Conservation (phyloP, 2,329 filamentous ascomycete genomes). For the Emydomyces testavorans region DNA sequence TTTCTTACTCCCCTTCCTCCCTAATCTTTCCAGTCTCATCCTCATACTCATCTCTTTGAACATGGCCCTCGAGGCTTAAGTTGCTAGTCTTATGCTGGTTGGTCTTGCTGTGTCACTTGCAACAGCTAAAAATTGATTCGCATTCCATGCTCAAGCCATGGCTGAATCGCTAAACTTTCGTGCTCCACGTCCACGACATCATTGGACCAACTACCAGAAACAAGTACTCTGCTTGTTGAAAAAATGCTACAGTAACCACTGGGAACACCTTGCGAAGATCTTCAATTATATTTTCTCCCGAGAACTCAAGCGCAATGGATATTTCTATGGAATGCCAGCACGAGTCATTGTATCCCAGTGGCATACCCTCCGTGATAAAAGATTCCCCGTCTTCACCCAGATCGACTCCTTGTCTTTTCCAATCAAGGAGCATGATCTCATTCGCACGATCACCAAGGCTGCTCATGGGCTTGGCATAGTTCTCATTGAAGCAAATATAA, state of each 20-base stretch:
- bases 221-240: slow-evolving; percentile 9
- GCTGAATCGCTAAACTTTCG: neutral
- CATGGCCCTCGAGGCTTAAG: too few relatives aligned
- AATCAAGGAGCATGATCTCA: neutral
- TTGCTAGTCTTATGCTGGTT: too few relatives aligned
- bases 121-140: too few relatives aligned
- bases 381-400: slow-evolving; percentile 19
- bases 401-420: slow-evolving; percentile 17
- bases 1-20: too few relatives aligned
- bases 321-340: slow-evolving; percentile 13
- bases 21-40: too few relatives aligned
- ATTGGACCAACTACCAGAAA: slow-evolving; percentile 11
- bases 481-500: neutral
- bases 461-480: neutral
- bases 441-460: slow-evolving; percentile 1
- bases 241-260: slow-evolving; percentile 7
- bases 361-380: slow-evolving; percentile 15
- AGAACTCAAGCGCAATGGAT: slow-evolving; percentile 18
- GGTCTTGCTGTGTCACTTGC: too few relatives aligned
- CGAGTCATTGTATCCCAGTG: slow-evolving; percentile 19
- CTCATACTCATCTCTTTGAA: too few relatives aligned
- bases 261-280: slow-evolving; percentile 13
- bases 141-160: too few relatives aligned
- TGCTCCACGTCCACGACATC: too few relatives aligned
- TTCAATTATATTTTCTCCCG: slow-evolving; percentile 23